Conservation (phyloP, 2,329 filamentous ascomycete genomes). For the Xylogone sp. region DNA sequence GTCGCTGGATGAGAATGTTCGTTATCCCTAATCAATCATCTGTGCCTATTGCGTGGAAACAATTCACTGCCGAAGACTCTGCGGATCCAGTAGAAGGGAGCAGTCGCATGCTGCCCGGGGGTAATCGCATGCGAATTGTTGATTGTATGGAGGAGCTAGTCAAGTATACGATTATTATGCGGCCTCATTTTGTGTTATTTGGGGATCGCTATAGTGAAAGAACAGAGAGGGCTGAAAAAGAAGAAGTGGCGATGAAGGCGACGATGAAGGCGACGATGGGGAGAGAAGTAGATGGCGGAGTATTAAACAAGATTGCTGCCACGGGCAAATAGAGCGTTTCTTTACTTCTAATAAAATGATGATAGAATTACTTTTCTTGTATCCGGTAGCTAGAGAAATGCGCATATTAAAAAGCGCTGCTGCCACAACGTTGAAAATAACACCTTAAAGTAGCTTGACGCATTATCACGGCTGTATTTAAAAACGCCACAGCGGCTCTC, state of each 20-base stretch:
- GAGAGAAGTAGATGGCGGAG: too few species aligned
- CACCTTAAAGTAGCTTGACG: too few species aligned
- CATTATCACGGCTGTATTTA: too few species aligned
- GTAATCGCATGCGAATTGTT: constrained; percentile 56
- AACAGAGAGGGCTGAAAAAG: constrained; percentile 32
- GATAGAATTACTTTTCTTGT: too few species aligned
- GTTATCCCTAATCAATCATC: constrained; percentile 63
- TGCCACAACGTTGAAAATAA: too few species aligned
- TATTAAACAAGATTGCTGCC: too few species aligned
- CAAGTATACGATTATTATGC: constrained; percentile 64
- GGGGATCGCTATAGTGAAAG: constrained; percentile 61
- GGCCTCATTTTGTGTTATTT: constrained; percentile 57
- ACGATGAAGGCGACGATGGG: too few species aligned
- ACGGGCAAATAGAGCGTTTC: too few species aligned
- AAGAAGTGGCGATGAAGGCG: constrained; percentile 8
- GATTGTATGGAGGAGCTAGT: constrained; percentile 70
- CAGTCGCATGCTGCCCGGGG: constrained; percentile 50
- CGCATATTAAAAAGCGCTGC: too few species aligned
- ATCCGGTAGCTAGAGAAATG: too few species aligned
- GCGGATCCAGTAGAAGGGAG: constrained; percentile 26
- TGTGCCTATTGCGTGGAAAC: constrained; percentile 59
- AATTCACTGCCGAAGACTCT: constrained; percentile 47
- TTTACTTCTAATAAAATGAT: too few species aligned
- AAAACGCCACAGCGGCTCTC: too few species aligned
- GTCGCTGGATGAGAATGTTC: constrained; percentile 69